Base-by-base conservation (phyloP, 2,329 filamentous ascomycete genomes). In the Ophiostoma novo-ulmi region DNA sequence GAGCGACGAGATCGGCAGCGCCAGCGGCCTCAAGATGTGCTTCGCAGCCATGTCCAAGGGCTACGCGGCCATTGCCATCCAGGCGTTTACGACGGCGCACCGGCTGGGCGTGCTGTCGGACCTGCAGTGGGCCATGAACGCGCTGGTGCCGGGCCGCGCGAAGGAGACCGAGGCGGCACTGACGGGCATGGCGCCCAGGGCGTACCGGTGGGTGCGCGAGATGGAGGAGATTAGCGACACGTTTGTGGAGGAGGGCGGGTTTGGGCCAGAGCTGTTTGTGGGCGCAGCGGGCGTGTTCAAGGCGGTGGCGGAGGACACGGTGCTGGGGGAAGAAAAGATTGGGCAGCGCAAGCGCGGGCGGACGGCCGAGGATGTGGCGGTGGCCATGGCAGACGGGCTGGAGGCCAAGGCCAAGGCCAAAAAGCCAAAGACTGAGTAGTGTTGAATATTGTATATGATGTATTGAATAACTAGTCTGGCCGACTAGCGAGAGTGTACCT, bases 151-250 rank as follows among this genome's bases (percentile, higher is more conserved):
- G 0, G 77, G 76, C 2, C 79, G 82, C 48, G 81, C 82, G 17
- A 77, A 80, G 36, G 76, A 79, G 68, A 86, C 83, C 0, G 83
- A 86, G 75, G 81, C 77, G 41, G 80, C 75, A 11, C 71, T 77
- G 38, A 73, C 72, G n/a, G 80, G 78, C 17, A 91, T 93, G 85
- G 84, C 89, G 35, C 87, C 88, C 8, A 94, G 93, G 80, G 91
- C 91, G 22, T 93, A 93, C 77, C 82, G 91, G 13, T 94, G 91
- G 90, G 88, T 92, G 0, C 82, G 84, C 44, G 91, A 93, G 81
- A 93, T 94, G 91, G 84, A 88, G 75, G 88, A 93, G 82, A 92
- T 94, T 76, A 86, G 85, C 4, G 80, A 84, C 71, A 91, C 89
- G 3, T 89, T 92, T 77, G 79, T 80, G 63, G 88, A 89, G 61